These are phyloP conservation scores for Panicum hallii DNA, from an alignment of 202 grass and related monocot genomes.

Conservation along the genomic window DNA sequence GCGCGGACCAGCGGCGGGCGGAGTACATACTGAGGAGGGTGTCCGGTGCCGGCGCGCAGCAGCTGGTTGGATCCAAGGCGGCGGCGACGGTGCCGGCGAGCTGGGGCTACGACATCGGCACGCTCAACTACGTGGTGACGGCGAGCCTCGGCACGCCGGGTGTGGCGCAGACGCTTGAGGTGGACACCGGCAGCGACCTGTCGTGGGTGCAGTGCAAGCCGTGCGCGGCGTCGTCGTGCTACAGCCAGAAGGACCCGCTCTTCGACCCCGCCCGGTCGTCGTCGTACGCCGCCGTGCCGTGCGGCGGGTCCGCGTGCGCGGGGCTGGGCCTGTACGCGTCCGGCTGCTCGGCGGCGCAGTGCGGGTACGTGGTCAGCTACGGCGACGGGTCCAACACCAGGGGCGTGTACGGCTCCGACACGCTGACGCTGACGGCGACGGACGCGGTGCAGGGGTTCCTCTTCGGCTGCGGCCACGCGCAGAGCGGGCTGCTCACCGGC, in stretches of 20 bases:
- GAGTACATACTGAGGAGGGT: conserved; percentile 53
- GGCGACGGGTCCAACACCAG: conserved; percentile 67
- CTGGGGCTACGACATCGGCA: conserved; percentile 42
- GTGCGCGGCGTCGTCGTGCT: conserved; percentile 55
- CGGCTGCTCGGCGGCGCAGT: conserved; percentile 36
- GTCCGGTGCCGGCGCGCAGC: conserved; percentile 11
- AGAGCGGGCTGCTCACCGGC: conserved; percentile 44
- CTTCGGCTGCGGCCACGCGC: conserved; percentile 67
- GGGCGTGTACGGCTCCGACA: conserved; percentile 71
- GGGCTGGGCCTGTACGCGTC: conserved; percentile 32
- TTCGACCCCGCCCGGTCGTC: conserved; percentile 74
- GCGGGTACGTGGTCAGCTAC: conserved; percentile 61
- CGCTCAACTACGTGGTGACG: conserved; percentile 67
- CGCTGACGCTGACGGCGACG: conserved; percentile 45
- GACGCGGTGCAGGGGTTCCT: conserved; percentile 53
- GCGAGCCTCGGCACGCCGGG: conserved; percentile 73
- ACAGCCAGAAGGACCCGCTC: conserved; percentile 54
- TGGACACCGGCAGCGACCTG: conserved; percentile 88
- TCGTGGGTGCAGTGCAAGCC: conserved; percentile 88
- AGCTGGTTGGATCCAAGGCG: conserved; percentile 16
- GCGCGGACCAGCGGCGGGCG: conserved; percentile 57
- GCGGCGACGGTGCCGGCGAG: conserved; percentile 45
- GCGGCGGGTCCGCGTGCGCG: conserved; percentile 37
- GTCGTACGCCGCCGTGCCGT: conserved; percentile 60
- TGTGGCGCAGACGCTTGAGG: conserved; percentile 48